Base-by-base conservation (phyloP, 495 filamentous ascomycete genomes). In the Penicillium cinerascens region DNA sequence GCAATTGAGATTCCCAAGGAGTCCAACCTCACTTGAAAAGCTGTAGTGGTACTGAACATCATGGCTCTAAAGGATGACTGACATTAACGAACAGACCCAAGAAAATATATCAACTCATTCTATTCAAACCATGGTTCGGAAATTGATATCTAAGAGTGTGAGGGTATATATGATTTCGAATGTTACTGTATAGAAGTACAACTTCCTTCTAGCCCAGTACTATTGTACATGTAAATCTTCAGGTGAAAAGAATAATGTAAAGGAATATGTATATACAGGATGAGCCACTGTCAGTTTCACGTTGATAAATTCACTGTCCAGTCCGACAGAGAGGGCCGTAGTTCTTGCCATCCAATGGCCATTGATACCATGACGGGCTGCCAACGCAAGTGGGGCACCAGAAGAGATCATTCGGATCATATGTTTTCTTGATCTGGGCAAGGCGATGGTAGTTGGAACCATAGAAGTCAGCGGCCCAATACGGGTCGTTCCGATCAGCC, bases 401-500 rank as follows among this genome's bases (percentile, higher is more conserved):
- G 1, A 63, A 35, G 1, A 63, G 17, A 25, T 23, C 43, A 2
- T 54, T 38, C 4, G 52, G 60, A 37, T 63, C 60, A 42, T 52
- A 54, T 20, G 42, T 45, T 40, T 71, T 61, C 60, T 84, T 83
- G 49, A 82, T 79, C 17, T 36, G 27, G 6, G 62, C 42, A 50
- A 82, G 60, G 11, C 68, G 61, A 3, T 56, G 54, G 56, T 82
- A 83, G 29, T 80, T 77, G 0, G 58, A 40, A 3, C 81, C 82
- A 65, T 70, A 84, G 61, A 81, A 80, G 6, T 65, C 63, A n/a
- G 60, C 54, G 45, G 75, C 67, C 69, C 68, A 82, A 26, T 79
- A 51, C 2, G 74, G 72, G 49, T 80, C 79, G 27, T 66, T 59
- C 0, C 58, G 50, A 58, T 78, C 65, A 11, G 79, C 82, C 76